Conservation (phyloP, 805 yeast species). For the Komagataella pastoris region DNA sequence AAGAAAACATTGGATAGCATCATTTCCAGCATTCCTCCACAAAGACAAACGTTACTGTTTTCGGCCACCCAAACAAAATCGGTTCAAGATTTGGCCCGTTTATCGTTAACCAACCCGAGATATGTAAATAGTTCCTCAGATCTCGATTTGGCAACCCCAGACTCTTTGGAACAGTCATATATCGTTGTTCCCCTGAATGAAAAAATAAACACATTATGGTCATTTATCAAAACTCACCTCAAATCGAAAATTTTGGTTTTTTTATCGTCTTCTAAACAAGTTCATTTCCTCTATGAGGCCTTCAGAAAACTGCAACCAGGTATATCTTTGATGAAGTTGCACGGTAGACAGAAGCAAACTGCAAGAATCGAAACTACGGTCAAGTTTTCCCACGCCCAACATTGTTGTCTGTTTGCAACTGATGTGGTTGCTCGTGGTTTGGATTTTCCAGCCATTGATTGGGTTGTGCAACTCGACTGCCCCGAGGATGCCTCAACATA, state of each 20-base stretch:
- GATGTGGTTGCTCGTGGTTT: conserved; percentile 89
- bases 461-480: conserved; percentile 90
- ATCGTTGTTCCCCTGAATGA: conserved; percentile 60
- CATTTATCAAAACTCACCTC: conserved; percentile 73
- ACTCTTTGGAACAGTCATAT: conserved; percentile 73
- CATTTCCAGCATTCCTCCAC: conserved; percentile 60
- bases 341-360: conserved; percentile 86
- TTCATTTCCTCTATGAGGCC: conserved; percentile 77
- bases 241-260: conserved; percentile 74
- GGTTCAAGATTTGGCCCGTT: conserved; percentile 69
- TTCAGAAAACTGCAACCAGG: conserved; percentile 88
- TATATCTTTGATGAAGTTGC: conserved; percentile 71
- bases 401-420: conserved; percentile 77
- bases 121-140: conserved; percentile 33
- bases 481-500: conserved; percentile 87
- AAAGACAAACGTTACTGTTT: conserved; percentile 72
- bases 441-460: conserved; percentile 85
- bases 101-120: conserved; percentile 53
- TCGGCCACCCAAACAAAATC: conserved; percentile 86
- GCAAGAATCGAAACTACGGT: conserved; percentile 72
- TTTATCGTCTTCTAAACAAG: conserved; percentile 80
- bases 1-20: conserved; percentile 72
- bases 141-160: conserved; percentile 33
- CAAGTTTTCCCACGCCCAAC: conserved; percentile 65
- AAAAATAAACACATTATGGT: conserved; percentile 76